Base-by-base conservation (phyloP, 768 basidiomycete species). In the Lanmaoa rubissima region DNA sequence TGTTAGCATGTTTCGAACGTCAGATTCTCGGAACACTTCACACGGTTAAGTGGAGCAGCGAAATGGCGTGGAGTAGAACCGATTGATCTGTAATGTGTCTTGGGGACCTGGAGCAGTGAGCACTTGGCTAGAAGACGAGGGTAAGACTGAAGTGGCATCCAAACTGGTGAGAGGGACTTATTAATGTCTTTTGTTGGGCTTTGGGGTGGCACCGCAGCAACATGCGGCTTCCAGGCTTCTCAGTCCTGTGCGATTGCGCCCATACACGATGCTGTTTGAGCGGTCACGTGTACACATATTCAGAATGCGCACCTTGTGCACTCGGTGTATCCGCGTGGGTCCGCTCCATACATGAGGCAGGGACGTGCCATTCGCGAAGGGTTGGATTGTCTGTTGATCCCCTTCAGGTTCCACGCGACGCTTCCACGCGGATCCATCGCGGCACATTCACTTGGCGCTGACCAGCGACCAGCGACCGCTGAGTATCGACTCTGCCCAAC, bases 211-310 rank as follows among this genome's bases (percentile, higher is more conserved):
- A 1, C 9, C 19, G 6, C n/a, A 39, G 5, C 48, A 26, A 32
- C 48, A 40, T 35, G 31, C 8, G 53, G 31, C 8, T 46, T n/a
- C 17, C 8, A 16, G 8, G 17, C 36, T 41, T 57, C 32, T 56
- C 24, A 11, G 45, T 59, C 40, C 49, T 59, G 58, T 59, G 49
- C 40, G 10, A 43, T 47, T 59, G 21, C 56, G 56, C 58, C 56
- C 39, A 24, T 24, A 24, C 21, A 24, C 21, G 21, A 31, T 26
- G 13, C 13, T 3, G 7, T 45, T 38, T 32, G 39, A 44, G 50
- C 42, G 34, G 48, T 57, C 26, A 34, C n/a, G 5, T 28, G 24
- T 1, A 44, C 16, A 28, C 6, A 28, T 4, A 28, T 28, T 24
- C 10, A 19, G 7, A 8, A 36, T 21, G 5, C 17, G 13, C 36